Conservation (phyloP, 768 basidiomycete genomes). For the Austroboletus eburneus region DNA sequence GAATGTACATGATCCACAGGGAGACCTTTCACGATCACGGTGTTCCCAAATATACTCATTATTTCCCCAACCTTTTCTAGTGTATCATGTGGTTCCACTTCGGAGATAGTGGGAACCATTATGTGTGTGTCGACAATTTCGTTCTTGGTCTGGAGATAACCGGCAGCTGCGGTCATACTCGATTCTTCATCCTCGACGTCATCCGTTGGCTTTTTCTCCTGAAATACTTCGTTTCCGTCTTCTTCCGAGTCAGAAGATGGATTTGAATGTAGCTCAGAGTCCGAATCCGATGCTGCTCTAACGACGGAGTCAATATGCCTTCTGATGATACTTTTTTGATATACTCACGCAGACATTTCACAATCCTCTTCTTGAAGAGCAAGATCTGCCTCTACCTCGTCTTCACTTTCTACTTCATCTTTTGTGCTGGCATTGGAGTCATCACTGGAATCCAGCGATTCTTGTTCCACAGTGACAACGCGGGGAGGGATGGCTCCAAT, state of each 20-base stretch:
- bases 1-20: conserved; percentile 40
- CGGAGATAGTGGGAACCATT: conserved; percentile 55
- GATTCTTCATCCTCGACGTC: conserved; percentile 53
- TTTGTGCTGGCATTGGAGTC: conserved; percentile 52
- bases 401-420: conserved; percentile 56
- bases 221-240: conserved; percentile 1
- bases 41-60: conserved; percentile 65
- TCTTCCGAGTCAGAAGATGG: conserved; percentile 21
- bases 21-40: conserved; percentile 69
- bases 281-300: conserved; percentile 31
- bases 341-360: conserved; percentile 19
- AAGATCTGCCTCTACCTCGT: conserved; percentile 68
- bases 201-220: conserved; percentile 6
- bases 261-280: conserved; percentile 24
- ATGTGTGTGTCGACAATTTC: conserved; percentile 61
- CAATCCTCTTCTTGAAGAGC: conserved; percentile 41
- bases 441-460: conserved; percentile 29
- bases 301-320: conserved; percentile 17
- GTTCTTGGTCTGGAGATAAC: conserved; percentile 63
- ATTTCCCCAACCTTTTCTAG: conserved; percentile 79
- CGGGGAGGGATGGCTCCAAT: conserved; percentile 37
- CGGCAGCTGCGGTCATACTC: conserved; percentile 35
- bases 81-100: conserved; percentile 58
- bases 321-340: neutral
- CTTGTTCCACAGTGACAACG: neutral